Base-by-base conservation (phyloP, 768 basidiomycete species). In the Leccinum truebloodii region DNA sequence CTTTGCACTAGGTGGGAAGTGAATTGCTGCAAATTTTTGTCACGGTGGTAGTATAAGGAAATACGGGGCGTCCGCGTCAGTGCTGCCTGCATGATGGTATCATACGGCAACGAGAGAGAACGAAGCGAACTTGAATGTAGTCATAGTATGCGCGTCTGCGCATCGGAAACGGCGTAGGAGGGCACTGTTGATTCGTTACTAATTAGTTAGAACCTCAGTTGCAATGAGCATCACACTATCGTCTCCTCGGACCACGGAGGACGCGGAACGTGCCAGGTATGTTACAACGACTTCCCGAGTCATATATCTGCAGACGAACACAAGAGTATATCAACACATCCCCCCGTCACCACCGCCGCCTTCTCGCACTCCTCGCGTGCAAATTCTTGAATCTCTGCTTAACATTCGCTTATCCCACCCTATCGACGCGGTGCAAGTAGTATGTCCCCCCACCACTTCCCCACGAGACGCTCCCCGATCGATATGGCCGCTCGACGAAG, bases 391-490 rank as follows among this genome's bases (percentile, higher is more conserved):
- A 86, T 59, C 79, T 75, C 67, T 81, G 76, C 57, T 78, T 79
- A 54, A 86, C 83, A 59, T 79, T 78, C 12, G 86, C 83, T 66
- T 92, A 91, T 18, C 87, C 86, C 61, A 78, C 78, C 46, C 91
- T 83, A 72, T 92, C 89, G 35, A 93, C 89, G 41, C 85, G 83
- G 64, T 93, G 91, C 61, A 92, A 67, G 67, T 87, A 92, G 67
- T 90, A 92, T 28, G 78, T 78, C 6, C 91, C 91, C 1, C 85
- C 83, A 39, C 78, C 80, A 59, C 83, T 85, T 13, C 85, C 89
- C 92, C 92, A 94, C 4, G 91, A 93, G 37, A 94, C 92, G 58
- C 85, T 84, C 20, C 89, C 91, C 3, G 86, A 84, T 58, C 80
- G 81, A 69, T 90, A 94, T 13, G 79, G 75, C 28, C 80, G 79